phyloP scores from a whole-genome alignment of 495 filamentous ascomycete genomes.

The Penicillium paxilli region DNA sequence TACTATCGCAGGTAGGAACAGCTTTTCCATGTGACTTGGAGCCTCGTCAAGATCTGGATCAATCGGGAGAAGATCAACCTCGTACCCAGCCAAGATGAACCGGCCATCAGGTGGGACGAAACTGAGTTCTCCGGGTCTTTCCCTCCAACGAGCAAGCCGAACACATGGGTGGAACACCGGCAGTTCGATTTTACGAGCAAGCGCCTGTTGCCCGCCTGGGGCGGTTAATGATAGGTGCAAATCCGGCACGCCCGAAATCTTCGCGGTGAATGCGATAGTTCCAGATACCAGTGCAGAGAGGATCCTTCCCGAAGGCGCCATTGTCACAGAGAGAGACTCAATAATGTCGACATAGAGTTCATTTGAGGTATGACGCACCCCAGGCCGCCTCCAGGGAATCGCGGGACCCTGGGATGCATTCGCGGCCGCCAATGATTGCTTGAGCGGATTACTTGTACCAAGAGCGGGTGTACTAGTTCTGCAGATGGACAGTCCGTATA shows the following conservation, averaged over 20 bases:
- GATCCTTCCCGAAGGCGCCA: slow-evolving; percentile 86
- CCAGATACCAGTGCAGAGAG: slow-evolving; percentile 86
- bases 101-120: slow-evolving; percentile 94
- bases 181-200: slow-evolving; percentile 74
- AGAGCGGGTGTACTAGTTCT: slow-evolving; percentile 47
- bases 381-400: slow-evolving; percentile 86
- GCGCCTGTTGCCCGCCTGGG: slow-evolving; percentile 71
- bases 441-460: slow-evolving; percentile 41
- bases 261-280: slow-evolving; percentile 91
- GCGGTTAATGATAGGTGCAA: slow-evolving; percentile 76
- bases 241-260: slow-evolving; percentile 92
- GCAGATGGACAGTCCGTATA: no score
- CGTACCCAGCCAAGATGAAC: slow-evolving; percentile 94
- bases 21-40: slow-evolving; percentile 55
- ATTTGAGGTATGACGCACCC: slow-evolving; percentile 94
- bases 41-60: slow-evolving; percentile 43
- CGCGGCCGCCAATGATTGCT: slow-evolving; percentile 44
- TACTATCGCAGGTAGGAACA: slow-evolving; percentile 78
- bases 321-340: slow-evolving; percentile 80
- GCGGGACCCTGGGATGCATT: slow-evolving; percentile 49
- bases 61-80: slow-evolving; percentile 83
- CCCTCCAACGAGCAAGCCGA: slow-evolving; percentile 78
- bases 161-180: slow-evolving; percentile 98
- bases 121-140: slow-evolving; percentile 83
- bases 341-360: slow-evolving; percentile 97